These are phyloP conservation scores for Scolecobasidium constrictum DNA, from an alignment of 2,329 filamentous ascomycete species.

Conservation along the genomic window DNA sequence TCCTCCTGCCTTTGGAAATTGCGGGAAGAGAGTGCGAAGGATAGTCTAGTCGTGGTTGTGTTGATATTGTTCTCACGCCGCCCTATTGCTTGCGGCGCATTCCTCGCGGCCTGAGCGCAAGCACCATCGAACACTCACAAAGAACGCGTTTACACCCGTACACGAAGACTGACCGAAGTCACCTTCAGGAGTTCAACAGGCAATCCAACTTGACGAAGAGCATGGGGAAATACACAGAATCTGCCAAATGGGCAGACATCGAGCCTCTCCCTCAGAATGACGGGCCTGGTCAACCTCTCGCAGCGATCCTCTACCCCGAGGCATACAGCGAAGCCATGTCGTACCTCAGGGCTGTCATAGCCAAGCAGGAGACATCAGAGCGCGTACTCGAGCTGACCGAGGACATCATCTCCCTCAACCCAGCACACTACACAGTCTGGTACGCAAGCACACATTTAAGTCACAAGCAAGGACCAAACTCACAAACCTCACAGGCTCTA, in stretches of 20 bases:
- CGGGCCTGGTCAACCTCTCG: slow-evolving; percentile 63
- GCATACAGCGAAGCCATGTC: slow-evolving; percentile 88
- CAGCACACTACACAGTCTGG: slow-evolving; percentile 98
- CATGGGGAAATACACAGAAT: slow-evolving; percentile 45
- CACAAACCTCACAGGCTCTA: slow-evolving; percentile 51
- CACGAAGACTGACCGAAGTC: too few species aligned
- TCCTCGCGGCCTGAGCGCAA: too few species aligned
- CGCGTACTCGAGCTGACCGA: slow-evolving; percentile 74
- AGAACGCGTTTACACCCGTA: too few species aligned
- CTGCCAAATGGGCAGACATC: slow-evolving; percentile 76
- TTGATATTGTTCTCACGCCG: too few species aligned
- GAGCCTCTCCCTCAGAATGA: slow-evolving; percentile 75
- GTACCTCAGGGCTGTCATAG: slow-evolving; percentile 92
- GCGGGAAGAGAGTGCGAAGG: too few species aligned
- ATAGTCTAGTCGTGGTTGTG: too few species aligned
- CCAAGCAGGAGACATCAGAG: slow-evolving; percentile 68
- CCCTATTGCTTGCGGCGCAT: too few species aligned
- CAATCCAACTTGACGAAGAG: too few species aligned
- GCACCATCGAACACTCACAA: too few species aligned
- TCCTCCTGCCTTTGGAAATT: too few species aligned
- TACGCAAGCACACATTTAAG: slow-evolving; percentile 20
- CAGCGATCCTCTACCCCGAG: slow-evolving; percentile 82
- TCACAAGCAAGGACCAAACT: background rate
- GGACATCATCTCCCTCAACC: slow-evolving; percentile 84
- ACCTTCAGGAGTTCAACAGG: too few species aligned